phyloP scores from a whole-genome alignment of 2,329 filamentous ascomycete species.

The Aspergillus sp. region DNA sequence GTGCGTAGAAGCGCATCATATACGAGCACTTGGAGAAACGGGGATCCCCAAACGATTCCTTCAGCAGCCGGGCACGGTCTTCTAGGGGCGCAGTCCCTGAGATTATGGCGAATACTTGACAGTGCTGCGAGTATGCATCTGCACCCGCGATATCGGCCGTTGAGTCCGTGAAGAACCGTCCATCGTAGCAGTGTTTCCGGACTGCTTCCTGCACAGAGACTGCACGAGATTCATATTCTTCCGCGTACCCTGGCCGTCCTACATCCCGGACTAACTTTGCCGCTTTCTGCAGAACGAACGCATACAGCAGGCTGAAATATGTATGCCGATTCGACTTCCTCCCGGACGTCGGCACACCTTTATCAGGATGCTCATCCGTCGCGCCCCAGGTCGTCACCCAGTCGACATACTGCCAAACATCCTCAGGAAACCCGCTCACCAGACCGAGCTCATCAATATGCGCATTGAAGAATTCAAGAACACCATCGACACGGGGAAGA shows the following conservation, averaged over 20 bases:
- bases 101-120: conserved; percentile 32
- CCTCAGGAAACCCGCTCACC: conserved; percentile 22
- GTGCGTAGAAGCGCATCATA: conserved; percentile 44
- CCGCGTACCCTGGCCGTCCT: conserved; percentile 32
- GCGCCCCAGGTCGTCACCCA: conserved; percentile 35
- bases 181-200: conserved; percentile 29
- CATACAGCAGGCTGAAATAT: conserved; percentile 44
- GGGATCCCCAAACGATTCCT: conserved; percentile 24
- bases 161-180: conserved; percentile 33
- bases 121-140: conserved; percentile 28
- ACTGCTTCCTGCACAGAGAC: conserved; percentile 21
- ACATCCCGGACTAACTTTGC: conserved; percentile 33
- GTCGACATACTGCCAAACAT: conserved; percentile 37
- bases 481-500: conserved; percentile 24
- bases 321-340: conserved; percentile 39
- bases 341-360: conserved; percentile 42
- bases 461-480: conserved; percentile 24
- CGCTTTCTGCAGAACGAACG: conserved; percentile 35
- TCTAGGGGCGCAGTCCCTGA: conserved; percentile 19
- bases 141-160: conserved; percentile 28
- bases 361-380: conserved; percentile 32
- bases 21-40: conserved; percentile 37
- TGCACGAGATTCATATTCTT: conserved; percentile 27
- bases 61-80: conserved; percentile 25
- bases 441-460: conserved; percentile 22